These are phyloP conservation scores for Lolium multiflorum DNA, from an alignment of 176 grass and related monocot genomes.

Conservation along the genomic window DNA sequence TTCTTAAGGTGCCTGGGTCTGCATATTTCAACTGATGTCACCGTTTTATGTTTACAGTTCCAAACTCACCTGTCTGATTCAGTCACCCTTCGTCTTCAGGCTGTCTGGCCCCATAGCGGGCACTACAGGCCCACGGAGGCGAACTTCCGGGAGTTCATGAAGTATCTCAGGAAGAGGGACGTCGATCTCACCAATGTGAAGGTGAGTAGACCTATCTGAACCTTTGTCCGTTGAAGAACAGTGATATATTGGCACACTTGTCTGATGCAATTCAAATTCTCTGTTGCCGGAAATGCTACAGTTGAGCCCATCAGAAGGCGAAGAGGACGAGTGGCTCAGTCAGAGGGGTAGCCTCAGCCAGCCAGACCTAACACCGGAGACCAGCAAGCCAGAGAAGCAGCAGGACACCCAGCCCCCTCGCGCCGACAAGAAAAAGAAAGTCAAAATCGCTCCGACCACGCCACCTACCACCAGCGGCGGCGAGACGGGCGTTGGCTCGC, in stretches of 20 bases:
- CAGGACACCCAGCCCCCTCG: conserved; percentile 25
- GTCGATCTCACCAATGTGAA: conserved; percentile 88
- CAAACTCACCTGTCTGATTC: conserved; percentile 34
- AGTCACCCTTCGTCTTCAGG: conserved; percentile 46
- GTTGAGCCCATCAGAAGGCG: conserved; percentile 64
- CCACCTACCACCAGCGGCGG: neutral
- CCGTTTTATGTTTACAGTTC: neutral
- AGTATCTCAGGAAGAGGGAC: conserved; percentile 67
- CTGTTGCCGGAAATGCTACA: conserved; percentile 52
- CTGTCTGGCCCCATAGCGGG: conserved; percentile 91
- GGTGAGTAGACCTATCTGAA: conserved; percentile 39
- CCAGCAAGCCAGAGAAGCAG: conserved; percentile 21
- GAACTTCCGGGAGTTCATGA: conserved; percentile 90
- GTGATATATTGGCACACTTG: neutral
- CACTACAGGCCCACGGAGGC: conserved; percentile 92
- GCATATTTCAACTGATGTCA: neutral
- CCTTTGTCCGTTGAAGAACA: neutral
- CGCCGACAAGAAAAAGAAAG: conserved; percentile 18
- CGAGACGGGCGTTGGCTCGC: neutral
- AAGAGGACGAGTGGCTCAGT: conserved; percentile 53
- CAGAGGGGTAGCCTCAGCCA: conserved; percentile 42
- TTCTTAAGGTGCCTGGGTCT: conserved; percentile 59
- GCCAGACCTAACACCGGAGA: conserved; percentile 22
- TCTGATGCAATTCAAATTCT: neutral
- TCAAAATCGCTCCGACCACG: neutral